Evolutionary conservation across 192 early-diverging fungal species (phyloP).

Genomic region (Piromyces sp.): DNA sequence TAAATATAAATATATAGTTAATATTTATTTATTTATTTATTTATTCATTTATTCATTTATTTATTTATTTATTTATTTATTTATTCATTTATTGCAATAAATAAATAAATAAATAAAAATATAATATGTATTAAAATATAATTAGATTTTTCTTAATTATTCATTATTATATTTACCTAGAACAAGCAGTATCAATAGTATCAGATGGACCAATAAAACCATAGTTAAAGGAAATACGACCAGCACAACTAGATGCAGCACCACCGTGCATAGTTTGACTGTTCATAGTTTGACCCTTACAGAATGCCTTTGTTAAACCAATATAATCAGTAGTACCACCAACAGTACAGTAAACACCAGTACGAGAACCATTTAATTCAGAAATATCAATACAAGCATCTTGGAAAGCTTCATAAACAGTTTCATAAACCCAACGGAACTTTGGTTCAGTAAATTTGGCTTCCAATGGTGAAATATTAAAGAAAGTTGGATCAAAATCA

Average conservation of each 20-base stretch:
- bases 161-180: slow-evolving; percentile 1
- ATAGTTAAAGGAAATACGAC: slow-evolving; percentile 12
- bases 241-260: slow-evolving; percentile 3
- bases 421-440: slow-evolving; percentile 1
- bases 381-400: slow-evolving; percentile 12
- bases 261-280: background rate
- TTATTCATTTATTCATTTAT: too few relatives aligned
- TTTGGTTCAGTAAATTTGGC: slow-evolving; percentile 6
- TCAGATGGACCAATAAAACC: slow-evolving; percentile 12
- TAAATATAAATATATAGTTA: too few relatives aligned
- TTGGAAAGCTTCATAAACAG: slow-evolving; percentile 8
- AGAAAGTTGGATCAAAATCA: slow-evolving; percentile 12
- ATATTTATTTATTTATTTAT: too few relatives aligned
- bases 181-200: slow-evolving; percentile 15
- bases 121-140: background rate
- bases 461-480: slow-evolving; percentile 10
- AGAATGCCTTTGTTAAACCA: background rate
- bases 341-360: background rate
- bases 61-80: too few relatives aligned
- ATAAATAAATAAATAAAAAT: too few relatives aligned
- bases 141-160: too few relatives aligned
- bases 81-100: too few relatives aligned
- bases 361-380: slow-evolving; percentile 10
- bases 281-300: background rate
- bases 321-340: background rate